Base-by-base conservation (phyloP, 2,329 filamentous ascomycete species). In the Talaromyces piceae region DNA sequence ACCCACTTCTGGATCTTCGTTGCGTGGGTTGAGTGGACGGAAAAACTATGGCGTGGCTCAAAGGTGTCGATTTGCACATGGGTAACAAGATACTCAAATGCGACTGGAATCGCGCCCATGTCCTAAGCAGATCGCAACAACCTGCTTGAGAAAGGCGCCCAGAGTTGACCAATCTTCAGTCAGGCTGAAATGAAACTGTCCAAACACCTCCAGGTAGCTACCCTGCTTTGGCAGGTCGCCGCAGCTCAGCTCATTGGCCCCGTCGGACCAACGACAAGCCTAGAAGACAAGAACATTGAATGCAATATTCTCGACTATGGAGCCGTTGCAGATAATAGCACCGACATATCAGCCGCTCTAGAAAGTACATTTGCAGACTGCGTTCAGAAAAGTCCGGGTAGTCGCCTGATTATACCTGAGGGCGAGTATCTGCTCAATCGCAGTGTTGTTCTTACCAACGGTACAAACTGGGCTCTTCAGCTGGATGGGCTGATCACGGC, bases 221-320 rank as follows among this genome's bases (percentile, higher is more conserved):
- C n/a, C n/a, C n/a, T n/a, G n/a, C n/a, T n/a, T n/a, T n/a, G n/a
- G n/a, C n/a, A n/a, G 7, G 18, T 23, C 27, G 28, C 51, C 6
- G 26, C 31, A 5, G 54, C 45, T 39, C 59, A 61, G 18, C 50
- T 61, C 11, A 58, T 58, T 22, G 52, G 58, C 12, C 56, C 56
- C 3, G 59, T 67, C 12, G 66, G 65, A 4, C 59, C 63, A 23
- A 58, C 56, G 2, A 68, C 64, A 1, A 26, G 54, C 5, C 57
- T 67, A 6, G 54, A 56, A 2, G 3, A 58, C 3, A 68, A 68
- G 45, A 58, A 45, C 0, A 56, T 47, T 6, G 56, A 61, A 39
- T 69, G 66, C 55, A 69, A 61, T 46, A 57, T 68, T n/a, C 57
- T 67, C 7, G 49, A 67, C 49, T 64, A 67, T 50, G 61, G 64